A percentile compares a stretch with the other conserved stretches of the same genome.
Conservation (phyloP, 1,284 basidiomycete species). For the Austroboletus novae-zelandiae region DNA sequence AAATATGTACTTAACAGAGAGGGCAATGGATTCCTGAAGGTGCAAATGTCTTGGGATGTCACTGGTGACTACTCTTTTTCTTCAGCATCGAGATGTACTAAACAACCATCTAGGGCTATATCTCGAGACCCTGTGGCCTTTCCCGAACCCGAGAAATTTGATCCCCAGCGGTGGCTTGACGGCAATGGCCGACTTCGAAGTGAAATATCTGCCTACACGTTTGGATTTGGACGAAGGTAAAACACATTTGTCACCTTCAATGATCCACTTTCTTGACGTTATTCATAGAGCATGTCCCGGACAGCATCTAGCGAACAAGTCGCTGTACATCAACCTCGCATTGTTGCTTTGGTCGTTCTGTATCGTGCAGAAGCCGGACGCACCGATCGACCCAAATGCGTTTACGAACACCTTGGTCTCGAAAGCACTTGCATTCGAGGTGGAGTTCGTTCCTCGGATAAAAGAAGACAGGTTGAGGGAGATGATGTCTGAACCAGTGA, state of each 20-base stretch:
- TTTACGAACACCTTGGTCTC: conserved; percentile 7
- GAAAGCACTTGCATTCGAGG: conserved; percentile 11
- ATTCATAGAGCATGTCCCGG: conserved; percentile 21
- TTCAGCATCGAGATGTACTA: neutral
- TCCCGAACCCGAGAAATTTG: conserved; percentile 56
- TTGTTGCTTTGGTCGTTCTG: conserved; percentile 26
- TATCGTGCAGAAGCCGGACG: conserved; percentile 11
- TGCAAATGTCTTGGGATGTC: conserved; percentile 52
- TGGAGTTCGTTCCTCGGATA: conserved; percentile 16
- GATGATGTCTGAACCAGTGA: conserved; percentile 1
- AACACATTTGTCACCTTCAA: neutral
- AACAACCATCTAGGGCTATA: conserved; percentile 39
- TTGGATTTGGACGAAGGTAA: conserved; percentile 59
- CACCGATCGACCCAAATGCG: conserved; percentile 10
- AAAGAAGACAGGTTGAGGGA: conserved; percentile 5
- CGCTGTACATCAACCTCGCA: conserved; percentile 18
- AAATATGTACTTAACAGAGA: conserved; percentile 32
- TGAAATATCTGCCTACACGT: conserved; percentile 51
- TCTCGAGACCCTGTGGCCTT: conserved; percentile 55
- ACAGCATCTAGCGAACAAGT: conserved; percentile 15
- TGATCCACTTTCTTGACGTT: no score
- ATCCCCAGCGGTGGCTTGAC: conserved; percentile 57
- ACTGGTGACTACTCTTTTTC: conserved; percentile 7
- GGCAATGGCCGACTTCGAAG: conserved; percentile 45
- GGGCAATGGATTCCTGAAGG: conserved; percentile 58